Conservation (phyloP, 1,284 basidiomycete species). For the Cerrena zonata region DNA sequence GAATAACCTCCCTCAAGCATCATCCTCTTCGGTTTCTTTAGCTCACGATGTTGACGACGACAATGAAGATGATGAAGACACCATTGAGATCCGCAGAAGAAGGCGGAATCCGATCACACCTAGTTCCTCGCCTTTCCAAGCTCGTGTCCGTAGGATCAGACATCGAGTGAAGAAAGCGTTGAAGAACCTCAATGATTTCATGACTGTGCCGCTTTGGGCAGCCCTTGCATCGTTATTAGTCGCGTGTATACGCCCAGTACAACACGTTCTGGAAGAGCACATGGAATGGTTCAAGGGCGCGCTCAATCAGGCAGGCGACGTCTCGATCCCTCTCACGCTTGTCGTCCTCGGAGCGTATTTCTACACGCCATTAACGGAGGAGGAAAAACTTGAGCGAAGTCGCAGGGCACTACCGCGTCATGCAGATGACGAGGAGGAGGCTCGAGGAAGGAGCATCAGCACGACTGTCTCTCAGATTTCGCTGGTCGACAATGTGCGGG, state of each 20-base stretch:
- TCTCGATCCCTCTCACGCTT: constrained; percentile 84
- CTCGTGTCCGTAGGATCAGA: constrained; percentile 28
- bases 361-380: constrained; percentile 37
- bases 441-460: constrained; percentile 14
- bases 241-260: constrained; percentile 72
- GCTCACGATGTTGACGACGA: constrained; percentile 26
- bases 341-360: constrained; percentile 93
- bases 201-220: constrained; percentile 84
- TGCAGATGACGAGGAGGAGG: not conserved
- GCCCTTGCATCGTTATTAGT: constrained; percentile 76
- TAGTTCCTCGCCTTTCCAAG: constrained; percentile 27
- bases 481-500: constrained; percentile 36
- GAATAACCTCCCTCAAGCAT: constrained; percentile 2
- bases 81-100: not conserved
- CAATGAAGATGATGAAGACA: constrained; percentile 22
- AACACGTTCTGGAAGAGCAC: constrained; percentile 59
- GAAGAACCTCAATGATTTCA: constrained; percentile 62
- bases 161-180: constrained; percentile 29
- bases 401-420: constrained; percentile 13
- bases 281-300: constrained; percentile 70
- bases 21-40: constrained; percentile 16
- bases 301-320: constrained; percentile 67
- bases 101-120: constrained; percentile 28
- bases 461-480: constrained; percentile 28
- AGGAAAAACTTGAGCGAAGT: constrained; percentile 16